phyloP scores from a whole-genome alignment of 257 asterid species.

The Fraxinus cuspidata region DNA sequence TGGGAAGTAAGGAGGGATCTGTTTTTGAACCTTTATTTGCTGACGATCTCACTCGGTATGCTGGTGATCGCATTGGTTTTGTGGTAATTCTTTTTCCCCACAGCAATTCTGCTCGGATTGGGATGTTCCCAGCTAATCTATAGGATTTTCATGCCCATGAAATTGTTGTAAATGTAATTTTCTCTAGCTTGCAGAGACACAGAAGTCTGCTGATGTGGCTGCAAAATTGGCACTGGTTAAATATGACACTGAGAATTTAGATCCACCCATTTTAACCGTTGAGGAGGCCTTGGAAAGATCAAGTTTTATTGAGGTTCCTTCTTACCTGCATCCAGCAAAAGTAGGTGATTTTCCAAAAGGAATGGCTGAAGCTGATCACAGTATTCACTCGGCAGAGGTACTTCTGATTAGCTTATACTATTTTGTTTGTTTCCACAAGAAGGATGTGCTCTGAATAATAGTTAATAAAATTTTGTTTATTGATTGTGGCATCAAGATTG shows the following conservation, averaged over 20 bases:
- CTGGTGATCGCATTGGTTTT: slow-evolving; percentile 65
- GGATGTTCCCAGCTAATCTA: neutral
- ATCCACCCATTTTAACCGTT: slow-evolving; percentile 63
- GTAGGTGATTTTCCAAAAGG: slow-evolving; percentile 70
- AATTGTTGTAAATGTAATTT: neutral
- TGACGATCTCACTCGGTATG: slow-evolving; percentile 50
- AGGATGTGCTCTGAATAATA: too few relatives aligned
- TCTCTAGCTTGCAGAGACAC: slow-evolving; percentile 60
- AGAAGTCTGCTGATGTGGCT: slow-evolving; percentile 54
- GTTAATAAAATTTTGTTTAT: neutral
- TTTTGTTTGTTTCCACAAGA: neutral
- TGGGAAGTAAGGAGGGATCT: slow-evolving; percentile 41
- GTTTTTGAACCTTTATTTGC: slow-evolving; percentile 62
- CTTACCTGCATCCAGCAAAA: slow-evolving; percentile 36
- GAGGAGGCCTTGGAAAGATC: slow-evolving; percentile 66
- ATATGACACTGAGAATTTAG: slow-evolving; percentile 51
- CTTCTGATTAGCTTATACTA: neutral
- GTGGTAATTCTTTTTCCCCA: slow-evolving; percentile 45
- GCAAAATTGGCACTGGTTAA: slow-evolving; percentile 51
- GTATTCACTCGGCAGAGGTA: slow-evolving; percentile 63
- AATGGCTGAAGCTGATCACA: slow-evolving; percentile 79
- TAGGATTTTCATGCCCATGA: neutral
- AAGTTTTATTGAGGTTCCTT: slow-evolving; percentile 57
- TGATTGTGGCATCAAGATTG: slow-evolving; percentile 41
- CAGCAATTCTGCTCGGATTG: neutral